A percentile compares a stretch with the other conserved stretches of the same genome.
Conservation (phyloP, 2,329 filamentous ascomycete species). For the Anisogramma anomala region DNA sequence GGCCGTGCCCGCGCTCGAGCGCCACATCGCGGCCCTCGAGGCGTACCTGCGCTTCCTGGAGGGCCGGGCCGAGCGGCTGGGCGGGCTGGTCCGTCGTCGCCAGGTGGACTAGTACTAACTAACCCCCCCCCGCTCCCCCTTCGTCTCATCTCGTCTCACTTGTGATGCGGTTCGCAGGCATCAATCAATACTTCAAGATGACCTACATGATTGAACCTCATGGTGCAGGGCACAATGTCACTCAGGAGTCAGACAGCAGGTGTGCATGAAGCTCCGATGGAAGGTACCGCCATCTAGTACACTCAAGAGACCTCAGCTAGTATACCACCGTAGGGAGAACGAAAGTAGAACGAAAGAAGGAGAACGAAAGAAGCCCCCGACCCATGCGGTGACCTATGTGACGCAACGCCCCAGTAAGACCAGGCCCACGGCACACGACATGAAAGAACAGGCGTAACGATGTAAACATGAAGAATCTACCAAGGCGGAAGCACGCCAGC, state of each 20-base stretch:
- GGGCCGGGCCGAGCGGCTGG: conserved; percentile 18
- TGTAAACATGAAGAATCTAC: not conserved
- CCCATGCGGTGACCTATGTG: not conserved
- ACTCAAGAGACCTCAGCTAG: not conserved
- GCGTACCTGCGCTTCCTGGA: conserved; percentile 19
- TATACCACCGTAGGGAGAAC: not conserved
- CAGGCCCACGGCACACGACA: not conserved
- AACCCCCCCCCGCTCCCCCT: conserved; percentile 4
- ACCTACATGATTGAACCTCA: too few relatives aligned
- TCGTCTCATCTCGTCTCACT: not conserved
- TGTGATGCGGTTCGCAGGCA: conserved; percentile 6
- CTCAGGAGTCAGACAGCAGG: too few relatives aligned
- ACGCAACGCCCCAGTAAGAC: not conserved
- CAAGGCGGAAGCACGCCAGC: not conserved
- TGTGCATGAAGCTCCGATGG: not conserved
- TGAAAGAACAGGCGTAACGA: not conserved
- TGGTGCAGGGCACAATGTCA: too few relatives aligned
- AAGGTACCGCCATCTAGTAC: not conserved
- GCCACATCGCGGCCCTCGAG: conserved; percentile 16
- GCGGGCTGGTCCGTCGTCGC: conserved; percentile 18
- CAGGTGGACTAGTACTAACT: too few relatives aligned
- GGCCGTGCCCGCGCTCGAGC: conserved; percentile 18
- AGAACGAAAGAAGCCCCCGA: not conserved
- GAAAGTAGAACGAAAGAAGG: too few relatives aligned
- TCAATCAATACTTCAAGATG: too few relatives aligned